phyloP scores from a whole-genome alignment of 495 filamentous ascomycete genomes.

The Xylaria grammica region DNA sequence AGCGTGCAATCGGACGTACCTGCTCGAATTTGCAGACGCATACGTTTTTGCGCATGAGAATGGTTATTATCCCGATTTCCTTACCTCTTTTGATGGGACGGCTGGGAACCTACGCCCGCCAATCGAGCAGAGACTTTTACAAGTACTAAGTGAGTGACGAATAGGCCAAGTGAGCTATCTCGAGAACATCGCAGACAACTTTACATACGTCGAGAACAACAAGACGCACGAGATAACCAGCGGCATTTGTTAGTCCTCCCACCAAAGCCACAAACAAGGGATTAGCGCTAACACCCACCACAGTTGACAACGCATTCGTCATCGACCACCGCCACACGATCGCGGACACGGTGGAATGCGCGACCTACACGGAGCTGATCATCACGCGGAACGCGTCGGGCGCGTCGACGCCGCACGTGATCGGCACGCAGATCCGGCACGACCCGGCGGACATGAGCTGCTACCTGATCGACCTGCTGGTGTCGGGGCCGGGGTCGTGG shows the following conservation, averaged over 20 bases:
- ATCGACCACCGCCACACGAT: conserved; percentile 42
- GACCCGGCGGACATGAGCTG: conserved; percentile 30
- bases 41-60: conserved; percentile 34
- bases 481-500: conserved; percentile 46
- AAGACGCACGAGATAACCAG: conserved; percentile 33
- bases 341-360: conserved; percentile 38
- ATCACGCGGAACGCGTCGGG: conserved; percentile 32
- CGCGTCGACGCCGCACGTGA: conserved; percentile 42
- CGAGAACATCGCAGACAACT: conserved; percentile 35
- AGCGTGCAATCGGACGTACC: conserved; percentile 28
- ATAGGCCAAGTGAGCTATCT: conserved; percentile 24
- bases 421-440: conserved; percentile 50
- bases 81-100: not conserved
- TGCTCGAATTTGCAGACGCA: conserved; percentile 28
- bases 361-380: conserved; percentile 47
- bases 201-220: conserved; percentile 39
- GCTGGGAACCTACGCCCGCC: too few relatives aligned
- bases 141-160: not conserved
- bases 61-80: not conserved
- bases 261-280: conserved; percentile 7
- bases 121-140: not conserved
- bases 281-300: conserved; percentile 16
- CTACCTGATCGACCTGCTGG: conserved; percentile 45
- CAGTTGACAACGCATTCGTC: conserved; percentile 24
- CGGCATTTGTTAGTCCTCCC: conserved; percentile 25